Conservation (phyloP, 148 eudicot species). For the Camellia lanceoleosa region DNA sequence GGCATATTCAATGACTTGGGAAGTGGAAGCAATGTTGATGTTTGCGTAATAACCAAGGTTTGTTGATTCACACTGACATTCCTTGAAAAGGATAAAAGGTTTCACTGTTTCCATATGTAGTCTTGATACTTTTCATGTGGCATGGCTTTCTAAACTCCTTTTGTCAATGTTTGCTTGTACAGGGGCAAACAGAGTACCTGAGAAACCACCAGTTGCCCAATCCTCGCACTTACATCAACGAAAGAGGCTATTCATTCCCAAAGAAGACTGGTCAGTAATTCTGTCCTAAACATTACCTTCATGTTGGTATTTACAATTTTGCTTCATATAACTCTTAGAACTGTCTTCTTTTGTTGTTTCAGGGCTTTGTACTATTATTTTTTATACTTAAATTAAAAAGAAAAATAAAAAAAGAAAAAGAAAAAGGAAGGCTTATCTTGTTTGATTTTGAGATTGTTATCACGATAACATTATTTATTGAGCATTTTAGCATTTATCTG, state of each 20-base stretch:
- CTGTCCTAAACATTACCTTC: neutral
- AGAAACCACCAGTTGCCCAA: conserved; percentile 73
- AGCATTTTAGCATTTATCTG: neutral
- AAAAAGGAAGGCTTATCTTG: neutral
- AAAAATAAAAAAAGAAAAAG: no score
- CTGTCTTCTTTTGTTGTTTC: neutral
- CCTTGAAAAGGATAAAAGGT: no score
- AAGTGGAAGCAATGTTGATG: conserved; percentile 95
- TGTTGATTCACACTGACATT: conserved; percentile 7
- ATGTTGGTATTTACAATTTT: neutral
- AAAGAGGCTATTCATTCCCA: conserved; percentile 70
- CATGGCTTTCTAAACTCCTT: conserved; percentile 5
- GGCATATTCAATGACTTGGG: conserved; percentile 95
- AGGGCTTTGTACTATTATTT: neutral
- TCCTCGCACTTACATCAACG: conserved; percentile 79
- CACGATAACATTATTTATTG: neutral
- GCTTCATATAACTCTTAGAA: neutral
- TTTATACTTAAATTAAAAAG: neutral
- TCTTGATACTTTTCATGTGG: neutral
- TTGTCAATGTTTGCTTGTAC: conserved; percentile 20
- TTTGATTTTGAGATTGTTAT: neutral
- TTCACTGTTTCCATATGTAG: no score
- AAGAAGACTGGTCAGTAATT: conserved; percentile 68
- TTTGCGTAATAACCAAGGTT: conserved; percentile 89
- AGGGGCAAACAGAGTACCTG: conserved; percentile 85